Conservation (phyloP, 768 basidiomycete genomes). For the Tulasnella sp. region DNA sequence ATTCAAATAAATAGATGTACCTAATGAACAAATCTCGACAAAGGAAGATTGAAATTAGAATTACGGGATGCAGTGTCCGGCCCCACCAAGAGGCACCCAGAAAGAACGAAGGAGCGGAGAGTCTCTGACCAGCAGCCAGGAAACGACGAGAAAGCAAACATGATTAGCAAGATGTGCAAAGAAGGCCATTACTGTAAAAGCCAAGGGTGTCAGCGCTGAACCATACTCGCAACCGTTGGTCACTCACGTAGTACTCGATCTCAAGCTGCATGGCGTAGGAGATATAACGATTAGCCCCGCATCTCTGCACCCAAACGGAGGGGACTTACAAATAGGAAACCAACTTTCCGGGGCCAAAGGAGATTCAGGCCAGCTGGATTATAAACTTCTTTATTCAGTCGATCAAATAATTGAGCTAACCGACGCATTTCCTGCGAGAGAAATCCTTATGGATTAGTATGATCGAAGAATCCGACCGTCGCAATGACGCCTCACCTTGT, state of each 20-base stretch:
- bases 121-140: conserved; percentile 13
- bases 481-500: conserved; percentile 57
- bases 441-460: not conserved
- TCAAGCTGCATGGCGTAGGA: conserved; percentile 65
- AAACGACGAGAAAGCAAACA: not conserved
- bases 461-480: not conserved
- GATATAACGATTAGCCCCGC: conserved; percentile 24
- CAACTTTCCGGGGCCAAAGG: conserved; percentile 80
- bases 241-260: conserved; percentile 77
- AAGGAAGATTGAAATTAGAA: not conserved
- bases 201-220: not conserved
- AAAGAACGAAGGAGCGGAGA: not conserved
- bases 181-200: not conserved
- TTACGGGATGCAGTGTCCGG: not conserved
- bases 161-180: not conserved
- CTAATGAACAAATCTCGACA: not conserved
- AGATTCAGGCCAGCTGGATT: conserved; percentile 88
- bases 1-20: conserved; percentile 1
- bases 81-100: not conserved
- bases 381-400: conserved; percentile 72
- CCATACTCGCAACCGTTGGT: not conserved
- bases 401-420: conserved; percentile 63
- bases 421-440: conserved; percentile 75
- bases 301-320: not conserved
- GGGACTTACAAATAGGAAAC: conserved; percentile 85